Evolutionary conservation across 1,139 yeast genomes (phyloP), one percentile per base, ranked within the genome.

Genomic region (Pneumocystis wakefieldiae): DNA sequence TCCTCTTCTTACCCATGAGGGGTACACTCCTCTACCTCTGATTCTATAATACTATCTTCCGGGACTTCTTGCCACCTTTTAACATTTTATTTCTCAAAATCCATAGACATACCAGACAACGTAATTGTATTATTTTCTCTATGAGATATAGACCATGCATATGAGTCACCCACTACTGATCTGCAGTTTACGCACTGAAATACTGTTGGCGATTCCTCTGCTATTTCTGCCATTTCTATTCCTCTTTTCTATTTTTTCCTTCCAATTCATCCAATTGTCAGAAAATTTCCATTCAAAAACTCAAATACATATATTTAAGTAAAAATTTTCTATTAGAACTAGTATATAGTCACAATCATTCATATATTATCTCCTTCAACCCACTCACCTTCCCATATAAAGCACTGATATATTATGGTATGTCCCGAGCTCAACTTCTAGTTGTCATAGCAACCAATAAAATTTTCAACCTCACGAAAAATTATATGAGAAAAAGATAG

Each of bases 121-220:
- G 62, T 61, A 19, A 61, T 38, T 38, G 59, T 61, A 53, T 32
- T 32, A 24, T 32, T 37, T 53, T 61, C 62, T 6, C 39, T 24
- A n/a, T 61, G 57, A 3, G 62, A 61, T 19, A 48, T 53, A 15
- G 59, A 59, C 62, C 62, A 61, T 14, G 62, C 57, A 42, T 61
- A 57, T 12, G 62, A 61, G 53, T 61, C 62, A 7, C 62, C 62
- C 2, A 61, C 62, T 8, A 61, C 59, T 32, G 58, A 59, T 17
- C 58, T 39, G 35, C 62, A 61, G 5, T 61, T 61, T 17, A 42
- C 42, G 29, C 62, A 61, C 36, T 61, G 62, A 19, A 61, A 61
- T 15, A 61, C 62, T 3, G 39, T 42, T 10, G 62, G 62, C 2
- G 38, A 29, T 15, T 59, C 48, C 36, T 61, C 62, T 15, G 53